A percentile compares a stretch with the other conserved stretches of the same genome.
These are phyloP conservation scores for Gymnopilus dilepis DNA, from an alignment of 768 basidiomycete genomes.

Conservation along the genomic window DNA sequence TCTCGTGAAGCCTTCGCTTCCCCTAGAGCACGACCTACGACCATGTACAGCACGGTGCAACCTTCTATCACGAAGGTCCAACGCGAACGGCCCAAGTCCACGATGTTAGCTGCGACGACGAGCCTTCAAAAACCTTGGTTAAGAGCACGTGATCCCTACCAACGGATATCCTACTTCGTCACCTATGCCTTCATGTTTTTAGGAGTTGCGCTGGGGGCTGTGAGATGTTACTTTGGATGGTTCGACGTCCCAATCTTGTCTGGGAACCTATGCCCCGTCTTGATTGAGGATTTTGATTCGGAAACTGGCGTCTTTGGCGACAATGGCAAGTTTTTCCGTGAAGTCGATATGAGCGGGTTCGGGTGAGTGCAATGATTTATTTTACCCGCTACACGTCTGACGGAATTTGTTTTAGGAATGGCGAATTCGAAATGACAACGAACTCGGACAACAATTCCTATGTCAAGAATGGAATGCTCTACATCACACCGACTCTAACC, in stretches of 20 bases:
- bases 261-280: slow-evolving; percentile 63
- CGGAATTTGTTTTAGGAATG: slow-evolving; percentile 52
- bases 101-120: slow-evolving; percentile 44
- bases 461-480: slow-evolving; percentile 75
- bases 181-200: slow-evolving; percentile 66
- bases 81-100: slow-evolving; percentile 54
- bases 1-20: slow-evolving; percentile 63
- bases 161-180: slow-evolving; percentile 61
- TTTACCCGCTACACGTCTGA: too few species aligned
- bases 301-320: slow-evolving; percentile 63
- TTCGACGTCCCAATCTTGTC: slow-evolving; percentile 49
- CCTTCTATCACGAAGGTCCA: slow-evolving; percentile 43
- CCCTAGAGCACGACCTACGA: slow-evolving; percentile 62
- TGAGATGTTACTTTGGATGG: slow-evolving; percentile 66
- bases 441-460: slow-evolving; percentile 74
- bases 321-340: slow-evolving; percentile 71
- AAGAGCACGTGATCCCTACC: slow-evolving; percentile 56
- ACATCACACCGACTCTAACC: slow-evolving; percentile 88
- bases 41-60: slow-evolving; percentile 55
- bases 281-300: slow-evolving; percentile 78
- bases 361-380: slow-evolving; percentile 57
- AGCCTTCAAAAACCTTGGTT: slow-evolving; percentile 70
- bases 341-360: slow-evolving; percentile 87
- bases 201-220: slow-evolving; percentile 56
- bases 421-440: slow-evolving; percentile 90